These are phyloP conservation scores for Limonium bicolor DNA, from an alignment of 148 eudicot genomes.

Conservation along the genomic window DNA sequence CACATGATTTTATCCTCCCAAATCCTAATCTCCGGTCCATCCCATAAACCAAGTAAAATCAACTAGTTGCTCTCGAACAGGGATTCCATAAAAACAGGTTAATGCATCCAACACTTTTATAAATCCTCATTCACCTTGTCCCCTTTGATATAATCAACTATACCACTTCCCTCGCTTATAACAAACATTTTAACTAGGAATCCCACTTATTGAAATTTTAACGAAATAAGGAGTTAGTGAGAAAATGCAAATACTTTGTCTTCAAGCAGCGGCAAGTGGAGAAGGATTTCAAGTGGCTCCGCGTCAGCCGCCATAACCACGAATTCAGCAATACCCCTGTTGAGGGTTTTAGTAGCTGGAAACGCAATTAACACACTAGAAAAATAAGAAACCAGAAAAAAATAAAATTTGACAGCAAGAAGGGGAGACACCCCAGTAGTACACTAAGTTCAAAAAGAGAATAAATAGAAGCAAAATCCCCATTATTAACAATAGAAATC, in stretches of 20 bases:
- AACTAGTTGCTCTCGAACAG: background rate
- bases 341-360: constrained; percentile 64
- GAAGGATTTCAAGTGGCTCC: constrained; percentile 76
- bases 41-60: too few species aligned
- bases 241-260: constrained; percentile 37
- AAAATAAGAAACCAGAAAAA: background rate
- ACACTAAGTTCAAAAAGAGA: too few species aligned
- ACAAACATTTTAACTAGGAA: background rate
- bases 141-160: background rate
- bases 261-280: constrained; percentile 72
- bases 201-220: too few species aligned
- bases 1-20: too few species aligned
- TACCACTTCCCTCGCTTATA: background rate
- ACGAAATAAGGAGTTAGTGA: too few species aligned
- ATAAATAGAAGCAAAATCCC: background rate
- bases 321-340: constrained; percentile 78
- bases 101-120: background rate
- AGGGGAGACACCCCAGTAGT: too few species aligned
- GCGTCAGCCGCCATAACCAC: constrained; percentile 82
- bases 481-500: too few species aligned
- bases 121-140: background rate
- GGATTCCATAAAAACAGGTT: too few species aligned
- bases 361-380: background rate
- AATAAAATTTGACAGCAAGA: background rate
- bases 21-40: too few species aligned